These are phyloP conservation scores for Claviceps sp. DNA, from an alignment of 2,329 filamentous ascomycete genomes.

Conservation along the genomic window DNA sequence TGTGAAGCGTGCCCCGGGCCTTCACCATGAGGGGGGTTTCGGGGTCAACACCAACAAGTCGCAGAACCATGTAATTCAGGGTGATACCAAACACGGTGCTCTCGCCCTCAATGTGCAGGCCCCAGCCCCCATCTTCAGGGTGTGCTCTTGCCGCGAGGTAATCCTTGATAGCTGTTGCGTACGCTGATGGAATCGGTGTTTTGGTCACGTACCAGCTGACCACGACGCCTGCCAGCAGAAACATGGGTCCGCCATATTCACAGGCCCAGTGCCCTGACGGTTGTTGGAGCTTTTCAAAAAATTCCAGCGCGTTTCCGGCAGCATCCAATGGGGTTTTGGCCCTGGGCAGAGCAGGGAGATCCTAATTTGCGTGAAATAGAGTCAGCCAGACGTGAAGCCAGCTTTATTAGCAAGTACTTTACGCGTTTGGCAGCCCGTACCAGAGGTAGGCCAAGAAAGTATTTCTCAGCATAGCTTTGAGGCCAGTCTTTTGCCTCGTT, in stretches of 20 bases:
- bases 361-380: conserved; percentile 31
- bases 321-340: conserved; percentile 63
- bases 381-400: neutral
- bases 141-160: conserved; percentile 81
- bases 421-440: conserved; percentile 31
- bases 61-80: conserved; percentile 74
- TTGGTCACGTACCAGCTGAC: conserved; percentile 81
- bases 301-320: conserved; percentile 69
- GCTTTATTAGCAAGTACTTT: neutral
- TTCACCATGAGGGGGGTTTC: conserved; percentile 79
- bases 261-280: conserved; percentile 89
- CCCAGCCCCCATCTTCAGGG: conserved; percentile 89
- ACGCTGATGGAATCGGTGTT: conserved; percentile 67
- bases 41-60: conserved; percentile 68
- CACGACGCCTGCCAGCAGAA: conserved; percentile 74
- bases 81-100: conserved; percentile 82
- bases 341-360: conserved; percentile 56
- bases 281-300: conserved; percentile 83
- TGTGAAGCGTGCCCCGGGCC: conserved; percentile 69
- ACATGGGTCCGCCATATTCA: conserved; percentile 97
- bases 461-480: conserved; percentile 80
- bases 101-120: conserved; percentile 85
- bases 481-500: conserved; percentile 65
- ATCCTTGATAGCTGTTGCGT: conserved; percentile 79
- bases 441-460: conserved; percentile 65